Evolutionary conservation across 2,329 filamentous ascomycete genomes (phyloP).

Genomic region (Coniochaeta sp.): DNA sequence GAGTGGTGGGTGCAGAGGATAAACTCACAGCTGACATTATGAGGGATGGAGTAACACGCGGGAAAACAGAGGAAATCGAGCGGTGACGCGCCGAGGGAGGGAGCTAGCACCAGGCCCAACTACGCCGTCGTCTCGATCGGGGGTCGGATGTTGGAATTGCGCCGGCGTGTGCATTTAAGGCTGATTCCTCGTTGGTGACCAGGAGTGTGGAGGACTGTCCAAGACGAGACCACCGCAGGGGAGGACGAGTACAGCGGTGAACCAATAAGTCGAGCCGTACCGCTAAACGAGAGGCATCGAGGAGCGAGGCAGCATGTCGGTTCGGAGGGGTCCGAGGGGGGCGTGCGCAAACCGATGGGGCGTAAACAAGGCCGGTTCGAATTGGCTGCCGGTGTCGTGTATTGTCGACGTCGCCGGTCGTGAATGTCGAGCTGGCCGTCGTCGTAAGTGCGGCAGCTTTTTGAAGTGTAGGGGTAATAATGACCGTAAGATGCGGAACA

Average conservation of each 20-base stretch:
- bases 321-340: too few species aligned
- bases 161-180: neutral
- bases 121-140: neutral
- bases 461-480: too few species aligned
- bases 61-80: neutral
- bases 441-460: too few species aligned
- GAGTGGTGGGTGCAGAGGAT: neutral
- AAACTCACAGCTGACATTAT: constrained; percentile 29
- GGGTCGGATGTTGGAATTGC: neutral
- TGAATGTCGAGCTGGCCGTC: too few species aligned
- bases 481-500: too few species aligned
- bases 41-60: constrained; percentile 5
- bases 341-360: too few species aligned
- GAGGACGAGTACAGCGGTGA: neutral
- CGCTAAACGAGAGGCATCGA: neutral
- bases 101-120: neutral
- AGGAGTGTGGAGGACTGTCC: neutral
- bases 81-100: neutral
- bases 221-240: too few species aligned
- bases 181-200: neutral
- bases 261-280: neutral
- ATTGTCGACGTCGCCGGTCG: too few species aligned
- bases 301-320: neutral
- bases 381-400: too few species aligned
- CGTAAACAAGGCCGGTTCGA: too few species aligned